Conservation (phyloP, 345 rosid genomes). For the Eucalyptus regnans region DNA sequence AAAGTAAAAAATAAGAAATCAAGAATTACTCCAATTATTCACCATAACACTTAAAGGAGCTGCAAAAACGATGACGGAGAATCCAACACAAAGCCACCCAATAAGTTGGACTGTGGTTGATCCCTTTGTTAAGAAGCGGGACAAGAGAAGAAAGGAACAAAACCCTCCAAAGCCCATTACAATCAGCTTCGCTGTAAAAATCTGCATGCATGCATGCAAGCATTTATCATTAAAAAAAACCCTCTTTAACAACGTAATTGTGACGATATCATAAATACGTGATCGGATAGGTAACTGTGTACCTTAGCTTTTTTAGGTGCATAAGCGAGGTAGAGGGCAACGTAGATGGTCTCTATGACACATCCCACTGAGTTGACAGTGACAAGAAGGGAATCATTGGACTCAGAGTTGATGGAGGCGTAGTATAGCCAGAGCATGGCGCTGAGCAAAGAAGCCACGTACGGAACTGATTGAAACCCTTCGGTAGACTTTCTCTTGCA, state of each 20-base stretch:
- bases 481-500: conserved; percentile 49
- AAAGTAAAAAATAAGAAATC: neutral
- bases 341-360: conserved; percentile 57
- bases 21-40: neutral
- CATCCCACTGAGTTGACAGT: conserved; percentile 83
- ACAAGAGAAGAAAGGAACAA: no score
- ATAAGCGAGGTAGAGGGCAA: conserved; percentile 43
- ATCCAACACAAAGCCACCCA: no score
- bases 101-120: no score
- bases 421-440: conserved; percentile 60
- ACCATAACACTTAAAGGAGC: conserved; percentile 40
- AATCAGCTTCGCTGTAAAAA: conserved; percentile 39
- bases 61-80: conserved; percentile 6
- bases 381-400: conserved; percentile 48
- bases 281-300: neutral
- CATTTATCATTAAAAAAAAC: neutral
- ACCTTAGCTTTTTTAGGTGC: conserved; percentile 53
- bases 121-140: no score
- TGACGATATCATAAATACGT: neutral
- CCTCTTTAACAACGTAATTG: neutral
- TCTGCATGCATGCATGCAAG: conserved; percentile 17
- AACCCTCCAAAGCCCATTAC: neutral
- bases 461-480: conserved; percentile 57
- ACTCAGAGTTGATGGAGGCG: conserved; percentile 25
- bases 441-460: conserved; percentile 38